Evolutionary conservation across 202 grass and related monocot genomes (phyloP).

Genomic region (Panicum virgatum): DNA sequence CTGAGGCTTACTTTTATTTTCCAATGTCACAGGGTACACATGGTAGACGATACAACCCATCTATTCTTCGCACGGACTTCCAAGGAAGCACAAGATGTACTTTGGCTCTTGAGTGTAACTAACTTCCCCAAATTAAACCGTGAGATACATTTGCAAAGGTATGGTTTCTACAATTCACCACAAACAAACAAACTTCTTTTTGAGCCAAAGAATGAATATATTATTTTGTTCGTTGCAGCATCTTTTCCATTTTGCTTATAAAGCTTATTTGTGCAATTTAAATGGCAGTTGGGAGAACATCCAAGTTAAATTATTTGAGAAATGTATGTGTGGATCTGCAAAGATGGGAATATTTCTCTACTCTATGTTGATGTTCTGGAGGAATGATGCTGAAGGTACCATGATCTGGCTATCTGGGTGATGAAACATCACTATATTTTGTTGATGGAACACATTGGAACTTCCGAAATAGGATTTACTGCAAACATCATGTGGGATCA

Average conservation of each 20-base stretch:
- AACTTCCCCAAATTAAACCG: slow-evolving; percentile 48
- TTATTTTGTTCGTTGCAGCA: slow-evolving; percentile 23
- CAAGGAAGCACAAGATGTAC: slow-evolving; percentile 64
- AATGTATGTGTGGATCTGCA: slow-evolving; percentile 56
- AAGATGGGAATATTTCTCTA: slow-evolving; percentile 80
- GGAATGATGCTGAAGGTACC: slow-evolving; percentile 74
- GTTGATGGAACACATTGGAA: slow-evolving; percentile 19
- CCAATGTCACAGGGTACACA: slow-evolving; percentile 54
- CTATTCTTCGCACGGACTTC: slow-evolving; percentile 74
- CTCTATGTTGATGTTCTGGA: slow-evolving; percentile 74
- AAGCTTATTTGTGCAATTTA: slow-evolving; percentile 56
- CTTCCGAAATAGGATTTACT: not conserved
- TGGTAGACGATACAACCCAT: slow-evolving; percentile 63
- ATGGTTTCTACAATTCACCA: slow-evolving; percentile 27
- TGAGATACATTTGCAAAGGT: slow-evolving; percentile 70
- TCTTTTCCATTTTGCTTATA: slow-evolving; percentile 37
- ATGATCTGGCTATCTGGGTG: slow-evolving; percentile 14
- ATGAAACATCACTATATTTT: slow-evolving; percentile 29
- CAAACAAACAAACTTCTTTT: not conserved
- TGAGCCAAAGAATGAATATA: slow-evolving; percentile 4
- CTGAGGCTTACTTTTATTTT: slow-evolving; percentile 40
- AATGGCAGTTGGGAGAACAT: slow-evolving; percentile 96
- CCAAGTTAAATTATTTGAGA: slow-evolving; percentile 88
- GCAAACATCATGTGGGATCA: not conserved
- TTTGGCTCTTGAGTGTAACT: slow-evolving; percentile 61